A percentile compares a stretch with the other conserved stretches of the same genome.
These are phyloP conservation scores for Apiotrichum brassicae DNA, from an alignment of 1,284 basidiomycete species.

Conservation along the genomic window DNA sequence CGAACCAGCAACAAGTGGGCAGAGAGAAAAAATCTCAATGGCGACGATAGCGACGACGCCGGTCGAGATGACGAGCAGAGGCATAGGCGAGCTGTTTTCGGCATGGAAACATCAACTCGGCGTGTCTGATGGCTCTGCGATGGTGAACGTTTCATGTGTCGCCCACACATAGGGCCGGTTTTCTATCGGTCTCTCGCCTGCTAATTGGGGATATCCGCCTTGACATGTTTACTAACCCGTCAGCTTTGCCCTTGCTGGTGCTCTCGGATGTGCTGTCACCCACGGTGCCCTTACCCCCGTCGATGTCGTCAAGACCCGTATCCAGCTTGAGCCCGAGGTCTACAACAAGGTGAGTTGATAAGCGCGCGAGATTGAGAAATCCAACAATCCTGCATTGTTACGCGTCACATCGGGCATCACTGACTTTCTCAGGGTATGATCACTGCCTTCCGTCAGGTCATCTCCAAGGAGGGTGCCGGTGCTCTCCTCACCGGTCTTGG, in stretches of 20 bases:
- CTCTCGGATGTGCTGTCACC: conserved; percentile 85
- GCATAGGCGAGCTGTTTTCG: no score
- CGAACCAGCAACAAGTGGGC: neutral
- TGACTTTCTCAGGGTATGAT: conserved; percentile 56
- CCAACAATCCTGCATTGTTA: no score
- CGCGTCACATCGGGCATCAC: no score
- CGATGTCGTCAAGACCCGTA: conserved; percentile 95
- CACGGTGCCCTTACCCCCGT: conserved; percentile 90
- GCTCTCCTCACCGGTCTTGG: conserved; percentile 94
- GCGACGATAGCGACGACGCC: no score
- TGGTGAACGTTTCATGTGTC: no score
- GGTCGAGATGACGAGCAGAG: no score
- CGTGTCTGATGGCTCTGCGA: no score
- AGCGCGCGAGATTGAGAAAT: neutral
- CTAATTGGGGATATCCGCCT: conserved; percentile 2
- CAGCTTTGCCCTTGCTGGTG: conserved; percentile 68
- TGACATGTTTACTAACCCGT: no score
- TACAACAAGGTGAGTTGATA: conserved; percentile 51
- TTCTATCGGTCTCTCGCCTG: no score
- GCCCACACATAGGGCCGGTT: neutral
- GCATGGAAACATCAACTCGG: no score
- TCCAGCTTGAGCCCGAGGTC: conserved; percentile 68
- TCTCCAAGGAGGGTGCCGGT: conserved; percentile 71
- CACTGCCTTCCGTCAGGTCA: conserved; percentile 64
- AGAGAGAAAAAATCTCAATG: neutral